A percentile compares a stretch with the other conserved stretches of the same genome.
phyloP scores from a whole-genome alignment of 805 yeast species.

The Candida boidinii region DNA sequence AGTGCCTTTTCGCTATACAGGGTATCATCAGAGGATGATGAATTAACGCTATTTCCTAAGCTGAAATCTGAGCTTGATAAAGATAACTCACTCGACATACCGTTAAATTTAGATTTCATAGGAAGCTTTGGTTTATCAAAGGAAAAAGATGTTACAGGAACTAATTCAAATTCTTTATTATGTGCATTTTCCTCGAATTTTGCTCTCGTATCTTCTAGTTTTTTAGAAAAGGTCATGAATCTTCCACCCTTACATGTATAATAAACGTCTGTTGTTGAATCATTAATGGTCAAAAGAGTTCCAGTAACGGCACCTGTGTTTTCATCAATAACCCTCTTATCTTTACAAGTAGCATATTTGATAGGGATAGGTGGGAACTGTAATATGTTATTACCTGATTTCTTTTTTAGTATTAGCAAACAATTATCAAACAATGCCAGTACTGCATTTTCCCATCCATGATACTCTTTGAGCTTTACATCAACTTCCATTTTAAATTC shows the following conservation, averaged over 20 bases:
- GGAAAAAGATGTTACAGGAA: constrained; percentile 14
- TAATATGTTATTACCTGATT: constrained; percentile 12
- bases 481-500: constrained; percentile 17
- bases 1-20: no score
- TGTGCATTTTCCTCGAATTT: constrained; percentile 2
- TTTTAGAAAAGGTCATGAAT: no score
- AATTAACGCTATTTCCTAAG: no score
- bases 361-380: constrained; percentile 20
- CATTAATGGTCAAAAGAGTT: constrained; percentile 14
- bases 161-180: constrained; percentile 13
- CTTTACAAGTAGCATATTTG: constrained; percentile 15
- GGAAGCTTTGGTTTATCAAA: constrained; percentile 10
- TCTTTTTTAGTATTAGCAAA: constrained; percentile 15
- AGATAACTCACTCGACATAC: no score
- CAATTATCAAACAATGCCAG: constrained; percentile 32
- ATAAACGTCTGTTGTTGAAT: constrained; percentile 14
- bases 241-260: no score
- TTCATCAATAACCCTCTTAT: constrained; percentile 1
- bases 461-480: constrained; percentile 11
- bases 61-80: no score
- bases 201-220: background rate
- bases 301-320: constrained; percentile 7
- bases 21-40: no score
- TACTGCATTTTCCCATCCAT: constrained; percentile 34
- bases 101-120: constrained; percentile 7